Evolutionary conservation across 345 rosid genomes (phyloP), one percentile per base, ranked within the genome.

Genomic region (Noccaea caerulescens): DNA sequence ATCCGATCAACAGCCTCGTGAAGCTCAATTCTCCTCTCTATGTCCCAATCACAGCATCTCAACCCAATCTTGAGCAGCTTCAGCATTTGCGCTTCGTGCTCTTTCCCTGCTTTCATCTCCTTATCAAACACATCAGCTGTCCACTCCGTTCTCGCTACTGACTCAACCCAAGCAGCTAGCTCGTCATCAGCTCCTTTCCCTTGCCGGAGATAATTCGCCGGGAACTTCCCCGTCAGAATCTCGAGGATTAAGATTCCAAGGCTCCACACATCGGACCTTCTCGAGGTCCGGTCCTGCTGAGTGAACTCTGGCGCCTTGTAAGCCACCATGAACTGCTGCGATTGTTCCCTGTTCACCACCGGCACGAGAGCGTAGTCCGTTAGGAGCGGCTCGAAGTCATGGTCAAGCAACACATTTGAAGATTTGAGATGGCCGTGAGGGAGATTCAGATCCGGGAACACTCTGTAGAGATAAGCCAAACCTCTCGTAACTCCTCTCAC

Each of bases 351-450:
- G 77, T 83, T 84, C 0, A 87, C 71, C 23, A 88, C 77, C 0
- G 93, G 90, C 0, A 78, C 72, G 1, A 90, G 79, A 1, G 81
- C 87, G 44, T 90, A 93, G 63, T 93, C 93, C 0, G 88, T 77
- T 56, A 92, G 34, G 3, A 86, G 67, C 0, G 97, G 89, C 52
- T 87, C 86, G 16, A 80, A 82, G 13, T 63, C 61, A 4, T 79
- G 66, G 77, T 84, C 82, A 7, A 92, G 83, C 11, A 92, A 79
- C 18, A 92, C 91, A 56, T 92, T 92, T 42, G 98, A 90, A 18
- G 98, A 90, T 78, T 90, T 90, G 25, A 90, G 86, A 80, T 92
- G 91, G 3, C 97, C 98, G 41, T 88, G 97, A 27, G 97, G 95
- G 4, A 90, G 77, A 6, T 84, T 42, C 30, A 80, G 9, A 49